Base-by-base conservation (phyloP, 2,329 filamentous ascomycete genomes). In the Alternaria triticina region DNA sequence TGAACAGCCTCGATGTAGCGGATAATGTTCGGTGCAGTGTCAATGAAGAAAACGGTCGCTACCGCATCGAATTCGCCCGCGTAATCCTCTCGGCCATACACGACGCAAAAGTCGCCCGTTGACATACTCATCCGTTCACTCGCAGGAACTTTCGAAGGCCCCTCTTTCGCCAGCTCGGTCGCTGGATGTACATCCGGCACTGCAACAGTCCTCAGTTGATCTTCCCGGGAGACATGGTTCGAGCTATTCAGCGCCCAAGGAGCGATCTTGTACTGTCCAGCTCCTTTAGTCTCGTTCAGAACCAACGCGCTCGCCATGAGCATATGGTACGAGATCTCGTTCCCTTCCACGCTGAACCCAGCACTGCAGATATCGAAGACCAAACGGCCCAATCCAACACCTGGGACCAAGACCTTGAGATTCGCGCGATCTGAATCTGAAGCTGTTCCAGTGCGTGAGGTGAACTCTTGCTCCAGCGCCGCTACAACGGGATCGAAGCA, bases 281-380 rank as follows among this genome's bases (percentile, higher is more conserved):
- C 86, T 2, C 79, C 75, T 0, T 83, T 72, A 5, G 90, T 92
- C 71, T 85, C 86, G 78, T 95, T 94, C 51, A 94, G 86, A 15
- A 94, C 87, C 75, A 92, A 88, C 66, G 87, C 87, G 61, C 92
- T 96, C 1, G 93, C 93, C 61, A 98, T 85, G n/a, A 99, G 87
- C 78, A 97, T 93, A 79, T 99, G 96, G 76, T 97, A 98, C 3
- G 94, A 97, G 65, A 98, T 97, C 81, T 99, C 83, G 76, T 97
- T 98, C 27, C 95, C 95, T 79, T 97, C 94, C 1, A 89, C 87
- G 11, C 87, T 82, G 78, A 89, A 96, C 11, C 96, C 94, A 1
- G 83, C 84, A 27, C 83, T 83, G 76, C 90, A 93, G 13, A 98
- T 84, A 47, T 99, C 96, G 73, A 96, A 97, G 0, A 98, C 92